phyloP scores from a whole-genome alignment of 768 basidiomycete species.

The Pulveroboletus frians region DNA sequence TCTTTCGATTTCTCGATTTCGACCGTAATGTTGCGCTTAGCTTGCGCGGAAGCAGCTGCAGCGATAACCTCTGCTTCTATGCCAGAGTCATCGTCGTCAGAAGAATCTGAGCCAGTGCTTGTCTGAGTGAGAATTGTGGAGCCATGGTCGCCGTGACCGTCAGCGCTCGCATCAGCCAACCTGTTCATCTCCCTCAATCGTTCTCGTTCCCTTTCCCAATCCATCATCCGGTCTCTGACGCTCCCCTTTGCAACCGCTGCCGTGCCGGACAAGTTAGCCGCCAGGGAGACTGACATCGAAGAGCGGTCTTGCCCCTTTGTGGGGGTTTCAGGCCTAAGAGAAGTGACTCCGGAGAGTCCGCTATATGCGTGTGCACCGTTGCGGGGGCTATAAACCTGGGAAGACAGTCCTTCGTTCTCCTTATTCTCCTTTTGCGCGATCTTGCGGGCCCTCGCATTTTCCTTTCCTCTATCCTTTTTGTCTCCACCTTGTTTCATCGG shows the following conservation, averaged over 20 bases:
- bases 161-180: conserved; percentile 49
- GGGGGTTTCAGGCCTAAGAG: conserved; percentile 16
- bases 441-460: conserved; percentile 18
- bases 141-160: conserved; percentile 36
- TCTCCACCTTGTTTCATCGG: conserved; percentile 14
- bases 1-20: conserved; percentile 3
- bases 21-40: not conserved
- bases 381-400: conserved; percentile 1
- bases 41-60: conserved; percentile 13
- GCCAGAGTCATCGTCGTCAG: conserved; percentile 24
- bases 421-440: conserved; percentile 25
- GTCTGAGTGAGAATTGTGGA: conserved; percentile 19
- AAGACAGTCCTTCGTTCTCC: conserved; percentile 19
- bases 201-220: conserved; percentile 72
- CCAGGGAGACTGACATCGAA: conserved; percentile 6
- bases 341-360: not conserved
- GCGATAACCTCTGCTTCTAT: conserved; percentile 27
- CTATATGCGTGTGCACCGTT: conserved; percentile 7
- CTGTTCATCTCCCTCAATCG: conserved; percentile 64
- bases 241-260: conserved; percentile 26
- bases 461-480: conserved; percentile 27
- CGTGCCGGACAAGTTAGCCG: conserved; percentile 14
- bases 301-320: conserved; percentile 12
- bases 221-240: conserved; percentile 57
- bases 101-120: conserved; percentile 14